Base-by-base conservation (phyloP, 495 filamentous ascomycete genomes). In the Xylaria telfairii region DNA sequence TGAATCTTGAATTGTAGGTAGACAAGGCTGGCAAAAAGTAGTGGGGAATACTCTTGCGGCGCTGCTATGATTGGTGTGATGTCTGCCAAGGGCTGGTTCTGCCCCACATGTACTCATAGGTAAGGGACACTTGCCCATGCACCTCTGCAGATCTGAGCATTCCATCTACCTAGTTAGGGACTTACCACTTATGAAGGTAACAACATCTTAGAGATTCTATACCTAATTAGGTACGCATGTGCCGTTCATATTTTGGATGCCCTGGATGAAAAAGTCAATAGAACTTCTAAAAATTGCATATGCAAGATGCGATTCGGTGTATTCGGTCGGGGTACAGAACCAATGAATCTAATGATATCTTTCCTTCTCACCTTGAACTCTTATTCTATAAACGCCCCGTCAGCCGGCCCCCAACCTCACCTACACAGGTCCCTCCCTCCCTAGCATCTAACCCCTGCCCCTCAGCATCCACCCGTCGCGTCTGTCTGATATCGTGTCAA, bases 21-120 rank as follows among this genome's bases (percentile, higher is more conserved):
- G 53, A 66, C 57, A 59, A 69, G 62, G 71, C 62, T 71, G 71
- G 65, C 13, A 63, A 72, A 66, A 61, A 68, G 71, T 61, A 60
- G 66, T 68, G 72, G 67, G 32, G 68, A 53, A n/a, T 51, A 17
- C n/a, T 61, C 30, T 41, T 69, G 69, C 57, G 62, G 62, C 62
- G 12, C 41, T 21, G 42, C 12, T 13, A 24, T 65, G 62, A 65
- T 65, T 65, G 41, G 62, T 30, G 21, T 46, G 21, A 46, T 63
- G 37, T 17, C 13, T 30, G 51, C 51, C n/a, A n/a, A n/a, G n/a
- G n/a, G n/a, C n/a, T n/a, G n/a, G n/a, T n/a, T n/a, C n/a, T n/a
- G n/a, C n/a, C n/a, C n/a, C n/a, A n/a, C n/a, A n/a, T n/a, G n/a
- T n/a, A n/a, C n/a, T n/a, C n/a, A n/a, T 37, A 37, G 34, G 34